phyloP scores from a whole-genome alignment of 2,329 filamentous ascomycete genomes.

The Ascomycota sp. region DNA sequence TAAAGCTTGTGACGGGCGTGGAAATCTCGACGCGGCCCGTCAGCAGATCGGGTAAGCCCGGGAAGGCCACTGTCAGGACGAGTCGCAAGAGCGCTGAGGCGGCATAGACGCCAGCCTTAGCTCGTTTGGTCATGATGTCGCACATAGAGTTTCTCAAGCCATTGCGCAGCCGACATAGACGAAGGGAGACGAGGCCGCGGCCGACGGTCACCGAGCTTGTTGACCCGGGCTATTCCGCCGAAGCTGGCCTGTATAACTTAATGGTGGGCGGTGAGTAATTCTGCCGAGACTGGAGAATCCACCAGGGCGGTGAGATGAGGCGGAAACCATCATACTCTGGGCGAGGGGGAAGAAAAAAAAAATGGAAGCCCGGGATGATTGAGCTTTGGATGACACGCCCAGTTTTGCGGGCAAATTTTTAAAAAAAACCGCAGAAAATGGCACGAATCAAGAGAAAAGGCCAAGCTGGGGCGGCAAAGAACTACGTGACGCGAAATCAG shows the following conservation, averaged over 20 bases:
- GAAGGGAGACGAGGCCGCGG: too few species aligned
- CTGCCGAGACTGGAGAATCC: constrained; percentile 1
- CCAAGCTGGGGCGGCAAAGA: constrained; percentile 80
- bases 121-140: constrained; percentile 18
- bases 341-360: constrained; percentile 8
- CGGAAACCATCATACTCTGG: constrained; percentile 9
- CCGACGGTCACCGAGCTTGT: too few species aligned
- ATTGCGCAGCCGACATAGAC: constrained; percentile 3
- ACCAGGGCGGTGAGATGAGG: constrained; percentile 10
- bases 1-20: constrained; percentile 94
- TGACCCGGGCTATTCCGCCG: too few species aligned
- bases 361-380: too few species aligned
- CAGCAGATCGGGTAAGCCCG: constrained; percentile 63
- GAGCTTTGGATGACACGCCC: too few species aligned
- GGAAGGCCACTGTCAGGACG: constrained; percentile 61
- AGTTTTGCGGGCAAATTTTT: too few species aligned
- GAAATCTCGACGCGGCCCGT: constrained; percentile 90
- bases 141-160: constrained; percentile 14
- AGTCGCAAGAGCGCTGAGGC: constrained; percentile 63
- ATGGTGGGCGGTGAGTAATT: constrained; percentile 9
- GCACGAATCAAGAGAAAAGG: constrained; percentile 80
- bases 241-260: too few species aligned
- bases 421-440: too few species aligned
- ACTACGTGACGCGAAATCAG: constrained; percentile 94
- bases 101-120: constrained; percentile 40